These are phyloP conservation scores for Cryptosporidium baileyi DNA, from an alignment of 169 alveolate species.

Conservation along the genomic window DNA sequence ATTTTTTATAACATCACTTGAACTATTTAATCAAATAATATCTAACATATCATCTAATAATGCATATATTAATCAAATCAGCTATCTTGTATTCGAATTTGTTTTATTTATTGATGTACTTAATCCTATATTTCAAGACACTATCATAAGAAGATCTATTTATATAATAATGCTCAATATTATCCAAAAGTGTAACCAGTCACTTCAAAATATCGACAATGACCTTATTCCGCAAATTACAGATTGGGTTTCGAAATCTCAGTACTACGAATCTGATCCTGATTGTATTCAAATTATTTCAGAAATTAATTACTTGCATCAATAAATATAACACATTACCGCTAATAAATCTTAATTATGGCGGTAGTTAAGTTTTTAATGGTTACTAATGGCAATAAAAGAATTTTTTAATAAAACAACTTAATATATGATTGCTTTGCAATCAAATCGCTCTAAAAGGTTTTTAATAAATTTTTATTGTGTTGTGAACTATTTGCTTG, in stretches of 20 bases:
- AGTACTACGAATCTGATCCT: not conserved
- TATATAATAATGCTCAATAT: constrained; percentile 11
- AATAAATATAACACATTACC: too few relatives aligned
- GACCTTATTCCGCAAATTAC: too few relatives aligned
- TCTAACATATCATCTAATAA: not conserved
- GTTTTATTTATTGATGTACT: not conserved
- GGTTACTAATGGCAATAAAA: too few relatives aligned
- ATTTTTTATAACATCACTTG: constrained; percentile 20
- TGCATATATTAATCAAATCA: not conserved
- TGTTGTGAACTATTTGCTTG: too few relatives aligned
- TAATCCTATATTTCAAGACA: not conserved
- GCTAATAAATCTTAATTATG: too few relatives aligned
- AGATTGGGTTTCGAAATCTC: constrained; percentile 6
- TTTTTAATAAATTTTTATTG: too few relatives aligned
- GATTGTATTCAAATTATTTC: not conserved
- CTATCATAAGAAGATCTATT: constrained; percentile 1
- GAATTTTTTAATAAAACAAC: too few relatives aligned
- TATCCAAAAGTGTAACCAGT: not conserved
- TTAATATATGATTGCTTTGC: too few relatives aligned
- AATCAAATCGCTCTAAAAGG: too few relatives aligned
- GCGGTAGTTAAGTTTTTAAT: too few relatives aligned
- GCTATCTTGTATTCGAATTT: constrained; percentile 5
- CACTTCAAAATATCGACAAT: not conserved
- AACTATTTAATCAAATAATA: constrained; percentile 47
- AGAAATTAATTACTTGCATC: too few relatives aligned